These are phyloP conservation scores for Podospora comata DNA, from an alignment of 495 filamentous ascomycete genomes.

Conservation along the genomic window DNA sequence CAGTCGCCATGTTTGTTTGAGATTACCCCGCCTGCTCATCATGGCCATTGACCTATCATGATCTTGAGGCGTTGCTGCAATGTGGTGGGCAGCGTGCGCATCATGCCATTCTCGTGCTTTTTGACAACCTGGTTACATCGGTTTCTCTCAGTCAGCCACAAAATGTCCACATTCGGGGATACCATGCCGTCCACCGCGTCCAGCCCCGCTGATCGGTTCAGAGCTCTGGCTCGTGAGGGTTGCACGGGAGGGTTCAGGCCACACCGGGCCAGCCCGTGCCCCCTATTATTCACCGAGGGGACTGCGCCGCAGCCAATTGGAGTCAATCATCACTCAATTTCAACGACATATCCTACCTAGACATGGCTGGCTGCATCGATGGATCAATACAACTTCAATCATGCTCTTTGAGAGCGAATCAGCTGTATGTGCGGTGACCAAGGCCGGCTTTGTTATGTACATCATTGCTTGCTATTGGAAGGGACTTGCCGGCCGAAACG, in stretches of 20 bases:
- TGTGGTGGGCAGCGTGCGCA: background rate
- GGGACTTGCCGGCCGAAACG: background rate
- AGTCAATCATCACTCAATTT: background rate
- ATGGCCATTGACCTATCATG: background rate
- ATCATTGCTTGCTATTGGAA: background rate
- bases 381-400: background rate
- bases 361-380: background rate
- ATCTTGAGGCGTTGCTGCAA: background rate
- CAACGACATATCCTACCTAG: background rate
- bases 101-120: background rate
- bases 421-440: background rate
- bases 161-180: conserved; percentile 1
- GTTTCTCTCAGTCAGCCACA: conserved; percentile 1
- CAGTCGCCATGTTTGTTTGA: background rate
- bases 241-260: conserved; percentile 2
- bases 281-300: background rate
- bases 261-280: background rate
- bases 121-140: background rate
- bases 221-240: background rate
- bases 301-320: background rate
- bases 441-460: background rate
- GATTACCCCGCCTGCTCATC: background rate
- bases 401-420: background rate
- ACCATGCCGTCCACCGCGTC: background rate
- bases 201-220: conserved; percentile 4